Conservation (phyloP, 2,329 filamentous ascomycete genomes). For the Monosporascus sp. region DNA sequence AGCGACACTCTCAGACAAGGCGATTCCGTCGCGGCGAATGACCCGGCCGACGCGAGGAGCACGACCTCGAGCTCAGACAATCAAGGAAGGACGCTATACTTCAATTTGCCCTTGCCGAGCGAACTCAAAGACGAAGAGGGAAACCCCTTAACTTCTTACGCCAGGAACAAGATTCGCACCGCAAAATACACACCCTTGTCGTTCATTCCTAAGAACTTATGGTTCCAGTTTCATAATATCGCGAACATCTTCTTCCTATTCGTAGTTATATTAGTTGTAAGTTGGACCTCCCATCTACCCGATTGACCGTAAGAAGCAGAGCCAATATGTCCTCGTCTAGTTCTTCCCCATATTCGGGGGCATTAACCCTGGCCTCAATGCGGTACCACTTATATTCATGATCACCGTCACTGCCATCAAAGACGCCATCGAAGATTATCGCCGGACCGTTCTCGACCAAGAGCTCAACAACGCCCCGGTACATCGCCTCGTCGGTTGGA, state of each 20-base stretch:
- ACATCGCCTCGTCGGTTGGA: slow-evolving; percentile 80
- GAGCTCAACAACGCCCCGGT: slow-evolving; percentile 95
- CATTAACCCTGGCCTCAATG: slow-evolving; percentile 80
- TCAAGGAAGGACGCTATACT: slow-evolving; percentile 62
- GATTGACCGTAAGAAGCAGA: slow-evolving; percentile 2
- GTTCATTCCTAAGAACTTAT: slow-evolving; percentile 94
- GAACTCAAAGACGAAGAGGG: slow-evolving; percentile 77
- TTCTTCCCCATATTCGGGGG: slow-evolving; percentile 96
- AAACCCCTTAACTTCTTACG: slow-evolving; percentile 61
- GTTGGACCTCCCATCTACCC: slow-evolving; percentile 31
- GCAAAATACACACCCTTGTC: slow-evolving; percentile 95
- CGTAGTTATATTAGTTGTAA: slow-evolving; percentile 87
- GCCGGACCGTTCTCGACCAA: slow-evolving; percentile 83
- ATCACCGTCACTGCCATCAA: slow-evolving; percentile 84
- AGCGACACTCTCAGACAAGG: slow-evolving; percentile 23
- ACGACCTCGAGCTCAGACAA: slow-evolving; percentile 33
- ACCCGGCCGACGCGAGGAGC: slow-evolving; percentile 31
- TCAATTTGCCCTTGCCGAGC: slow-evolving; percentile 76
- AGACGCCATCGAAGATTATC: slow-evolving; percentile 92
- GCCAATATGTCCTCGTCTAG: slow-evolving; percentile 42
- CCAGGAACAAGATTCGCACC: slow-evolving; percentile 94
- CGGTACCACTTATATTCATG: slow-evolving; percentile 91
- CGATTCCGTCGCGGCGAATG: slow-evolving; percentile 23
- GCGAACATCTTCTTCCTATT: slow-evolving; percentile 99
- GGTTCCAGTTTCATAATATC: slow-evolving; percentile 97